Evolutionary conservation across 257 asterid species (phyloP), one percentile per base, ranked within the genome.

Genomic region (Asclepias syriaca): DNA sequence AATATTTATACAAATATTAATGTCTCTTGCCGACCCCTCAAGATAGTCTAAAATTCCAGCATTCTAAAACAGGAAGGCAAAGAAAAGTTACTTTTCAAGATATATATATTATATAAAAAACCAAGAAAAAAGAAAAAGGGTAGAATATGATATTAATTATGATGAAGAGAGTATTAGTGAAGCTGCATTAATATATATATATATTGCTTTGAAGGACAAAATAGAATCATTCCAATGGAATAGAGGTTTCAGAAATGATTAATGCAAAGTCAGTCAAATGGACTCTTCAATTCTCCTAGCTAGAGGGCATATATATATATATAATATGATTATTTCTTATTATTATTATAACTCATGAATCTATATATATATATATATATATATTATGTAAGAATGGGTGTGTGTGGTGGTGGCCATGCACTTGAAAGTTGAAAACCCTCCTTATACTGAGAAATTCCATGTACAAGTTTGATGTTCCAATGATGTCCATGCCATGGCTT

Each of bases 401-500:
- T 8, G 48, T 43, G 48, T 29, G 66, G 50, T 75, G 72, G 68
- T 72, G 79, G 68, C 73, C 81, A 72, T 77, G 69, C 74, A 66
- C 61, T 67, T 74, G 29, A 66, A 72, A 71, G 67, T 61, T 70
- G 77, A 79, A 79, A 63, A 74, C 34, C 50, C 7, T 3, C 39
- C 57, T 43, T 43, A 78, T 65, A 54, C 79, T 78, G 83, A 73
- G 79, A 79, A 72, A 57, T 68, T 29, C 37, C 63, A 73, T 70
- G 78, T 77, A 34, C 68, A 45, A 45, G 75, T 74, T 51, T 75
- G 85, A 83, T 83, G 78, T 70, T 74, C 79, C 79, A 81, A 83
- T 83, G 79, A 83, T 85, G 83, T 56, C 70, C 77, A 64, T 65
- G 63, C 83, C 80, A 83, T 64, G 71, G 61, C 65, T 83, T 84